Conservation (phyloP, 176 grass and related monocot species). For the Hordeum marinum region DNA sequence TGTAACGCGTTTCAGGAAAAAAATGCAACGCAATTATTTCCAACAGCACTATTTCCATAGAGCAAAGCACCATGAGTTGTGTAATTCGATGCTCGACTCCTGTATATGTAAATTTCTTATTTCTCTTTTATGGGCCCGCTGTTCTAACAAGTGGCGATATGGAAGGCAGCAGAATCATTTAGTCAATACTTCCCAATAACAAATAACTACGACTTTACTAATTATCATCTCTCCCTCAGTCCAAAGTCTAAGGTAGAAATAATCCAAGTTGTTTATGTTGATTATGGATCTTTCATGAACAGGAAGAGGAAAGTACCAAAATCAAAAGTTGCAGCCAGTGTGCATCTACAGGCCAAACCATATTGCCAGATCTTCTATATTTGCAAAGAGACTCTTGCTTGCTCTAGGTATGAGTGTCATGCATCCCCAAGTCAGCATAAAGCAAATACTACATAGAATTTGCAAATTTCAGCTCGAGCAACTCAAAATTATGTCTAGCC, state of each 20-base stretch:
- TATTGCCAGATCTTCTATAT: conserved; percentile 68
- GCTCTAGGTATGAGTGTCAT: conserved; percentile 44
- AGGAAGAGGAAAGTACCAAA: conserved; percentile 52
- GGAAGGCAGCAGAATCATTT: background rate
- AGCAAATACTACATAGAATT: background rate
- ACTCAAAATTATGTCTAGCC: background rate
- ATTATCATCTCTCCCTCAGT: background rate
- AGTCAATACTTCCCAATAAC: background rate
- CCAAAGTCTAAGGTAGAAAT: background rate
- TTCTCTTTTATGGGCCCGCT: too few relatives aligned
- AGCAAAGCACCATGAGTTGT: background rate
- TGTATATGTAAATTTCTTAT: background rate
- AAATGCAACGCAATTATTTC: background rate
- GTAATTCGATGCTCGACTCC: background rate
- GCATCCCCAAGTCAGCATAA: background rate
- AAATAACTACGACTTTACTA: background rate
- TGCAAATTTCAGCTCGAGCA: background rate
- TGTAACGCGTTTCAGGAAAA: background rate
- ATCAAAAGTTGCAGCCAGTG: conserved; percentile 51
- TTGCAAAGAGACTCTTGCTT: conserved; percentile 62
- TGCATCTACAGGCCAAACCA: conserved; percentile 50
- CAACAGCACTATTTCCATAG: background rate
- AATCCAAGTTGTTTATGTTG: background rate
- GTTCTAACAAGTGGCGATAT: background rate
- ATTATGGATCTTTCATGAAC: conserved; percentile 13